phyloP scores from a whole-genome alignment of 176 grass and related monocot genomes.

The Aegilops sharonensis region DNA sequence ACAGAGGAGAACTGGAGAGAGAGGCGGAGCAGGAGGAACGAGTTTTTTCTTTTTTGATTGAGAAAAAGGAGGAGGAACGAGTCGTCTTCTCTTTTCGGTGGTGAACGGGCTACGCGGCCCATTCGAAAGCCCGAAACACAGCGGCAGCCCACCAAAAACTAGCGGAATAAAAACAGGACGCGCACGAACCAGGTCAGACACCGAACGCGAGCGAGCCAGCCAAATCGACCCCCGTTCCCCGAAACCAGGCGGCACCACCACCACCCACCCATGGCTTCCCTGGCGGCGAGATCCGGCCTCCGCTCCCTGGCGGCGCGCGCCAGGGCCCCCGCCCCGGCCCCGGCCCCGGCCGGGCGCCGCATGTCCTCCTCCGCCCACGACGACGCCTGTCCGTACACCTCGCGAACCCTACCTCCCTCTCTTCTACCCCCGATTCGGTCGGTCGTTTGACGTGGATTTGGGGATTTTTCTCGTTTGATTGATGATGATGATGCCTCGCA shows the following conservation, averaged over 20 bases:
- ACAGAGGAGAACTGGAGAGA: too few relatives aligned
- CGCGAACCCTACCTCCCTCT: not conserved
- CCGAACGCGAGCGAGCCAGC: not conserved
- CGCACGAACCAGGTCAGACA: not conserved
- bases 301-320: slow-evolving; percentile 52
- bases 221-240: not conserved
- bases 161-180: not conserved
- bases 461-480: not conserved
- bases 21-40: too few relatives aligned
- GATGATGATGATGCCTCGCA: slow-evolving; percentile 19
- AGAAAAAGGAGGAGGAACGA: too few relatives aligned
- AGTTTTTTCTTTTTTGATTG: too few relatives aligned
- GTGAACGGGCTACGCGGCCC: not conserved
- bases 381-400: slow-evolving; percentile 57
- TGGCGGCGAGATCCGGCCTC: slow-evolving; percentile 69
- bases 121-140: not conserved
- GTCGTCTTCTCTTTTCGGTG: not conserved
- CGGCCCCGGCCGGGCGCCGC: slow-evolving; percentile 41
- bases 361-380: slow-evolving; percentile 75
- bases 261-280: slow-evolving; percentile 51
- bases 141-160: not conserved
- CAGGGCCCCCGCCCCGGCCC: slow-evolving; percentile 30
- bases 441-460: slow-evolving; percentile 3
- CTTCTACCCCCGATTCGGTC: slow-evolving; percentile 4
- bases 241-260: slow-evolving; percentile 22